These are phyloP conservation scores for Tolypocladium ovalisporum DNA, from an alignment of 2,329 filamentous ascomycete species.

Conservation along the genomic window DNA sequence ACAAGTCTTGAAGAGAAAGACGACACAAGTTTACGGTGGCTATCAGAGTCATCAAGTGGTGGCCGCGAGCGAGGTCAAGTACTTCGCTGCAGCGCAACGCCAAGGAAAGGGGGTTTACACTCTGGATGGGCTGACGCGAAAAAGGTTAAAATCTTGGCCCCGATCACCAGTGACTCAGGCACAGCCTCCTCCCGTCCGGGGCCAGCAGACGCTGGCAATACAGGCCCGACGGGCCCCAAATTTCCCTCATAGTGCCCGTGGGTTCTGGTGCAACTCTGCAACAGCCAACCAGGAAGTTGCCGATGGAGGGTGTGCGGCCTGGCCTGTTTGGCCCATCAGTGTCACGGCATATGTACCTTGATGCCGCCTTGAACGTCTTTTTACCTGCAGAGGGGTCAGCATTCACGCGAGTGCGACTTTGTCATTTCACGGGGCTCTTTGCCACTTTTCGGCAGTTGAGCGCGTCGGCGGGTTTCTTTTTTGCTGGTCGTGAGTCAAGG, in stretches of 20 bases:
- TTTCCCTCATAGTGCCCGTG: background rate
- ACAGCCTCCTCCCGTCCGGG: background rate
- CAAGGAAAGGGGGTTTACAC: background rate
- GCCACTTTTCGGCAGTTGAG: background rate
- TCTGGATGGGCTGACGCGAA: background rate
- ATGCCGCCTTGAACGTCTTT: background rate
- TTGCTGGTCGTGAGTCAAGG: background rate
- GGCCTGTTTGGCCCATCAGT: background rate
- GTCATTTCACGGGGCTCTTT: background rate
- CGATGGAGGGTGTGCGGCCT: background rate
- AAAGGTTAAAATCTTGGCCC: background rate
- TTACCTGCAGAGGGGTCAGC: background rate
- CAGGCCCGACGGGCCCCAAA: background rate
- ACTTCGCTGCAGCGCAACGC: background rate
- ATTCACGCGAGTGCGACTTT: background rate
- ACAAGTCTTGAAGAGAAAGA: background rate
- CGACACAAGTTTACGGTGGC: background rate
- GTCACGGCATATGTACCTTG: background rate
- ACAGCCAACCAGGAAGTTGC: background rate
- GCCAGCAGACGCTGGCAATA: background rate
- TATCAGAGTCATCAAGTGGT: no score
- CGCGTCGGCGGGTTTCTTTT: background rate
- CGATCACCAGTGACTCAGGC: background rate
- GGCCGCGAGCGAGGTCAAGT: background rate
- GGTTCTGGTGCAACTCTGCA: background rate